A percentile compares a stretch with the other conserved stretches of the same genome.
Evolutionary conservation across 1,284 basidiomycete species (phyloP).

Genomic region (Ceratobasidium theobromae): DNA sequence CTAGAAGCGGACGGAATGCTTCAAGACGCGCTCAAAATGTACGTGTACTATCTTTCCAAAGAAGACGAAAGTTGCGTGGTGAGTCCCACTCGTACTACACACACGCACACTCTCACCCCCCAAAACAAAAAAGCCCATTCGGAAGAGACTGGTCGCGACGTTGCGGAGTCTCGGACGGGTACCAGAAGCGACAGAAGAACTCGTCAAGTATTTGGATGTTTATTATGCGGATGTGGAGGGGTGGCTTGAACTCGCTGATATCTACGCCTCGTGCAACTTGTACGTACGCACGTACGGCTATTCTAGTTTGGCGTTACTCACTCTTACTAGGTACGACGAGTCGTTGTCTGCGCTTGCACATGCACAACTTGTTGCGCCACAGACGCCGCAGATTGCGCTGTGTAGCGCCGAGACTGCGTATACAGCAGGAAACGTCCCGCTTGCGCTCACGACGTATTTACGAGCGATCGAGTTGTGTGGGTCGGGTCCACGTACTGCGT

Average conservation of each 20-base stretch:
- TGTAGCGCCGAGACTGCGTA: slow-evolving; percentile 88
- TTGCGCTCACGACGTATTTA: slow-evolving; percentile 83
- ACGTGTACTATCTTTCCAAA: slow-evolving; percentile 63
- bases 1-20: slow-evolving; percentile 69
- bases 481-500: slow-evolving; percentile 36
- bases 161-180: slow-evolving; percentile 60
- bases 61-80: slow-evolving; percentile 79
- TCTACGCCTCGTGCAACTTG: slow-evolving; percentile 80
- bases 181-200: slow-evolving; percentile 69
- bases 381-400: slow-evolving; percentile 81
- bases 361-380: slow-evolving; percentile 76
- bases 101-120: not conserved
- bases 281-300: slow-evolving; percentile 47
- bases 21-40: slow-evolving; percentile 65
- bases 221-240: slow-evolving; percentile 92
- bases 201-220: slow-evolving; percentile 83
- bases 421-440: slow-evolving; percentile 64
- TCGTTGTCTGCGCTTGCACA: slow-evolving; percentile 79
- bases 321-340: slow-evolving; percentile 54
- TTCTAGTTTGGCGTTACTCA: slow-evolving; percentile 36
- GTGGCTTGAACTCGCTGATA: slow-evolving; percentile 91
- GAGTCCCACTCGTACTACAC: slow-evolving; percentile 32
- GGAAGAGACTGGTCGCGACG: slow-evolving; percentile 83
- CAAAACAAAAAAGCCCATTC: slow-evolving; percentile 58
- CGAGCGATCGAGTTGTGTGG: slow-evolving; percentile 70